Base-by-base conservation (phyloP, 495 filamentous ascomycete species). In the Penicillium crystallinum region DNA sequence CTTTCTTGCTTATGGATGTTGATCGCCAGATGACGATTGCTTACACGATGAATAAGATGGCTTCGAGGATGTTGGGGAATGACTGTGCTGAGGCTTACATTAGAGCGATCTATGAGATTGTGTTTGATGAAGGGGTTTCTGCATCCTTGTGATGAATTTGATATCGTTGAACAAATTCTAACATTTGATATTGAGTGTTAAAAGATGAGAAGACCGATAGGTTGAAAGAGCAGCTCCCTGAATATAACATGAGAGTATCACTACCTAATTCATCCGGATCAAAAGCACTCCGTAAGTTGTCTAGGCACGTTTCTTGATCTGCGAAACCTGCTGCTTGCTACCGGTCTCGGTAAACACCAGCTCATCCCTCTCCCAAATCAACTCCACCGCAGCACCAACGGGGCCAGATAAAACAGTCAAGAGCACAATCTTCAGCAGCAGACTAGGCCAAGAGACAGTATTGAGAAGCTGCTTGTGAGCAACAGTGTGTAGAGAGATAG, bases 291-390 rank as follows among this genome's bases (percentile, higher is more conserved):
- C 23, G 23, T 11, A 22, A 43, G 12, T 4, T 34, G 1, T 0
- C 46, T 39, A 68, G 3, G 50, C 51, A 9, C 49, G 54, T 49
- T 71, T 70, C 35, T 67, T 70, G 14, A 19, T 27, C 38, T 46
- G 57, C 1, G 54, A 49, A 14, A 59, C 58, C 29, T 54, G 49
- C 40, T 58, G 57, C 25, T 56, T 57, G 2, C 55, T 27, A 14
- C 61, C 59, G 35, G 63, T 58, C 56, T 70, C 67, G 39, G 55
- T 38, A 18, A 71, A 61, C 9, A 77, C 69, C 38, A 76, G 55
- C 54, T 77, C 77, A 59, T 85, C 81, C 21, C 79, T 70, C 52
- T 78, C 79, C 81, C 80, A 84, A 18, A 82, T 62, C 54, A 83
- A 64, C 42, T 76, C 73, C 11, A 79, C 62, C 1, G 76, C 73